Percentiles rank a stretch among this genome's conserved stretches.
These are phyloP conservation scores for Amaranthus tricolor DNA, from an alignment of 179 eudicot species.

Conservation along the genomic window DNA sequence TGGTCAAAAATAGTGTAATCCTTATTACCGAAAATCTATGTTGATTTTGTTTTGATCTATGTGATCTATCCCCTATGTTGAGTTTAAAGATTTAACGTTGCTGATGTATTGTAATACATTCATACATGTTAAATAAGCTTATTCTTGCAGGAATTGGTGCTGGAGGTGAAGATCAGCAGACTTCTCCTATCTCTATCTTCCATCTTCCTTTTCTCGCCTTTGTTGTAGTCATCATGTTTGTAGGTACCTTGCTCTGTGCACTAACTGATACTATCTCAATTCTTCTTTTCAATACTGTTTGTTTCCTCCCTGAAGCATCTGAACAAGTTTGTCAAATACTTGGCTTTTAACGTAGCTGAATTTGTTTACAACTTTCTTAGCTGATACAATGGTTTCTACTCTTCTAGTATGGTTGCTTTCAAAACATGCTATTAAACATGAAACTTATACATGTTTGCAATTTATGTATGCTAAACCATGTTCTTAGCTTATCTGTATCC, in stretches of 20 bases:
- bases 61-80: no score
- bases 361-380: not conserved
- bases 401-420: conserved; percentile 11
- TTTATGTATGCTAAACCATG: not conserved
- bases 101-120: no score
- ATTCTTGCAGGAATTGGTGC: conserved; percentile 80
- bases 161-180: conserved; percentile 95
- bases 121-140: no score
- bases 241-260: conserved; percentile 91
- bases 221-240: conserved; percentile 89
- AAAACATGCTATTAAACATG: conserved; percentile 4
- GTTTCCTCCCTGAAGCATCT: not conserved
- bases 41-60: no score
- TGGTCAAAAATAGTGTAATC: no score
- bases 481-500: no score
- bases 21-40: no score
- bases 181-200: conserved; percentile 64
- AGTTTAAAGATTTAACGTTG: no score
- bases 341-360: not conserved
- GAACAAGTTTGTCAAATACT: not conserved
- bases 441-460: not conserved
- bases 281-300: not conserved
- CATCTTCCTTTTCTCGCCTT: conserved; percentile 85
- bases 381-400: not conserved
- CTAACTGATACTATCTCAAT: conserved; percentile 29